Conservation (phyloP, 257 asterid species). For the Fraxinus cuspidata region DNA sequence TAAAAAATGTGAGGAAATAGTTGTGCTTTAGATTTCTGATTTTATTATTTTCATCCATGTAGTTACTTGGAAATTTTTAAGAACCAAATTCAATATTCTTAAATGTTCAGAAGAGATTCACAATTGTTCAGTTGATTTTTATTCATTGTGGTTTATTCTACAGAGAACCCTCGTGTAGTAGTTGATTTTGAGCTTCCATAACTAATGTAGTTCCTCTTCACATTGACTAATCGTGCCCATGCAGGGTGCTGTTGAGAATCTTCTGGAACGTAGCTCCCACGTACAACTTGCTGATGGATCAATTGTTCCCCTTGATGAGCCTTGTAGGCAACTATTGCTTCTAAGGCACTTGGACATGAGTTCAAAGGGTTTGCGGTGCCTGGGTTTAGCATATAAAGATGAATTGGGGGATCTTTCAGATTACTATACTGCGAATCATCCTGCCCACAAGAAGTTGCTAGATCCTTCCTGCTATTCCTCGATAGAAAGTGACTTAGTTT, state of each 20-base stretch:
- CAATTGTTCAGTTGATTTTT: conserved; percentile 1
- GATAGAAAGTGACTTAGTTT: conserved; percentile 68
- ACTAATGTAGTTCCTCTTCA: conserved; percentile 6
- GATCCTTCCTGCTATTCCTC: conserved; percentile 69
- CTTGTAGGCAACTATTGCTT: conserved; percentile 56
- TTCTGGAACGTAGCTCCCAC: conserved; percentile 69
- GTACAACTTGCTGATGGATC: conserved; percentile 83
- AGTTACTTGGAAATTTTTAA: background rate
- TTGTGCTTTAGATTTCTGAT: background rate
- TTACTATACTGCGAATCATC: conserved; percentile 58
- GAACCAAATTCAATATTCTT: background rate
- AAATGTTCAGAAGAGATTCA: conserved; percentile 1
- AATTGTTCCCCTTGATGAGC: conserved; percentile 54
- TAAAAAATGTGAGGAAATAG: background rate
- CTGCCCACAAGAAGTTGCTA: conserved; percentile 69
- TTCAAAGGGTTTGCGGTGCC: conserved; percentile 78
- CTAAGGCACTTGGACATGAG: conserved; percentile 68
- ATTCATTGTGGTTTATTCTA: background rate
- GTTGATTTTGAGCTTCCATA: conserved; percentile 14
- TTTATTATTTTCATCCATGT: background rate
- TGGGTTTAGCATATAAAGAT: conserved; percentile 83
- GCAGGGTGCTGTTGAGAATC: conserved; percentile 94
- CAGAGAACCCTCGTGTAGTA: conserved; percentile 7
- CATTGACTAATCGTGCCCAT: conserved; percentile 9
- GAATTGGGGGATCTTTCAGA: conserved; percentile 75